Base-by-base conservation (phyloP, 2,329 filamentous ascomycete species). In the Fusarium armeniacum region DNA sequence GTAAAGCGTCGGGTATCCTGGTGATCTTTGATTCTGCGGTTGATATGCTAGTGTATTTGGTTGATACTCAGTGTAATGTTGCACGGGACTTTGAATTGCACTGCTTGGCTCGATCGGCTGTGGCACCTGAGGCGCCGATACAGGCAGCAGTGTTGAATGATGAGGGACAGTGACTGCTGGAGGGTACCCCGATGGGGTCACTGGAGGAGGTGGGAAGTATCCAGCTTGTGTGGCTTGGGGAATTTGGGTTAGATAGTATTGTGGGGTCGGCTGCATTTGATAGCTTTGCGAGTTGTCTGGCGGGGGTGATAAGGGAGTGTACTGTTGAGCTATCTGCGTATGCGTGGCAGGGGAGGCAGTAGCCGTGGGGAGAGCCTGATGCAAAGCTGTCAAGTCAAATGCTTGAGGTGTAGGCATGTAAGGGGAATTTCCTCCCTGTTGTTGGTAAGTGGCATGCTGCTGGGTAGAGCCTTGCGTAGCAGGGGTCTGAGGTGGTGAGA, bases 341-440 rank as follows among this genome's bases (percentile, higher is more conserved):
- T 49, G 53, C 1, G 44, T n/a, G 12, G 40, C 10, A 0, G 36
- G 11, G 0, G 40, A 5, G 1, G 18, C 22, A 7, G 58, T n/a
- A 1, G 46, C 50, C 18, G 1, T 18, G 16, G 71, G 71, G 7
- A 73, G 71, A 8, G 71, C 67, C 0, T 60, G 47, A 11, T 50
- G 54, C 36, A 73, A 59, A 1, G 64, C 43, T 1, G 44, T 11
- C 71, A 73, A 67, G 33, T 67, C 40, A 7, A 61, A 74, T 1
- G 58, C 8, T 3, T 62, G 60, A 6, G 61, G 13, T 13, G 58
- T 24, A 8, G 47, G n/a, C 0, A 41, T 66, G n/a, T 54, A 64
- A 2, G 18, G 10, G 4, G 45, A 38, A 0, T 13, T 15, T 16
- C 9, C 13, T 5, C 53, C 4, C 5, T 50, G 33, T 0, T 63